A percentile compares a stretch with the other conserved stretches of the same genome.
Evolutionary conservation across 257 asterid genomes (phyloP).

Genomic region (Fraxinus pennsylvanica): DNA sequence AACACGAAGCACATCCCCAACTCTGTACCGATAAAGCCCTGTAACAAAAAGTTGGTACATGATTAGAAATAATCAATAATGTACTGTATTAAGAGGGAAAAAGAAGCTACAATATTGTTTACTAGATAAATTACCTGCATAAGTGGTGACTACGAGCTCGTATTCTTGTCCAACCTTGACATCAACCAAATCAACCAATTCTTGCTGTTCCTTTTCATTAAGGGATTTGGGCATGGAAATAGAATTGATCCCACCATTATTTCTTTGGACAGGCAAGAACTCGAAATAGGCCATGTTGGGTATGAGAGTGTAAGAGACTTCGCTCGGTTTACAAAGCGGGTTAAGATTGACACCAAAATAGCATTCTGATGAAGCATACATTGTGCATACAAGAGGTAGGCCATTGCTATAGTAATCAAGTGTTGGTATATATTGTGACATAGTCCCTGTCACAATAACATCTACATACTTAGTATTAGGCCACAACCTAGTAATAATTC

Average conservation of each 20-base stretch:
- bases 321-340: slow-evolving; percentile 77
- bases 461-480: slow-evolving; percentile 84
- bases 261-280: slow-evolving; percentile 64
- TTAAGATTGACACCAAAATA: slow-evolving; percentile 87
- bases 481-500: slow-evolving; percentile 82
- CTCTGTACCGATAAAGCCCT: slow-evolving; percentile 85
- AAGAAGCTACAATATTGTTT: background rate
- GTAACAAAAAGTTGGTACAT: background rate
- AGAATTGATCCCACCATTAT: slow-evolving; percentile 37
- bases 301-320: slow-evolving; percentile 79
- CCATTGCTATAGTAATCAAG: slow-evolving; percentile 80
- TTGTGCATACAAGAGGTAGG: slow-evolving; percentile 86
- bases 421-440: slow-evolving; percentile 90
- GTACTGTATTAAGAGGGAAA: background rate
- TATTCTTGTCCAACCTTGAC: slow-evolving; percentile 80
- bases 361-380: slow-evolving; percentile 95
- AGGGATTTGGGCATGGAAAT: slow-evolving; percentile 51
- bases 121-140: slow-evolving; percentile 53
- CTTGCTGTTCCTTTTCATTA: slow-evolving; percentile 62
- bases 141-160: slow-evolving; percentile 92
- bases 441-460: slow-evolving; percentile 91
- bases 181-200: slow-evolving; percentile 69
- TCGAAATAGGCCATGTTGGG: slow-evolving; percentile 86
- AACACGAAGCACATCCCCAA: slow-evolving; percentile 83
- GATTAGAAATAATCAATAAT: background rate